Base-by-base conservation (phyloP, 352 stramenopile genomes). In the Pythium utonaiense region DNA sequence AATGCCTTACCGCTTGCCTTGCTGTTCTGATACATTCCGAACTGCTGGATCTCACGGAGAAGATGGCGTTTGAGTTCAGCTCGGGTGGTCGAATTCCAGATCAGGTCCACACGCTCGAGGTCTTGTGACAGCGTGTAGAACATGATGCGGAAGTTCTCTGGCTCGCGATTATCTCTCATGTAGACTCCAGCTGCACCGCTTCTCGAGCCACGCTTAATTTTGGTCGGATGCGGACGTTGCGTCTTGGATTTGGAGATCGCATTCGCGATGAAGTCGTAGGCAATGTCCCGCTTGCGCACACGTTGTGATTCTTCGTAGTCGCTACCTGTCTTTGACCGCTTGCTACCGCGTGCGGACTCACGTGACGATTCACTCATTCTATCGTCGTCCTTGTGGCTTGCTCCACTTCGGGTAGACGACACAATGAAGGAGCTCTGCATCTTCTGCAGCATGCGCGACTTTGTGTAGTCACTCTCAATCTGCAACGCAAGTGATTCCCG, bases 61-160 rank as follows among this genome's bases (percentile, higher is more conserved):
- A 99, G 70, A 25, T 87, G 80, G 44, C 69, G 78, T 9, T 88
- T 85, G 41, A 99, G 77, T 60, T 98, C 94, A 8, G 83, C 75
- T 22, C 95, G 74, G 1, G 93, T 98, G 53, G 82, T 67, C 25
- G 87, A 73, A 62, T 94, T 98, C 96, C 96, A 99, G 58, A 98
- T 94, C 49, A 98, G 70, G 60, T 98, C 91, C 7, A 97, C 80
- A 3, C 85, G 70, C 47, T 93, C 75, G 64, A 98, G 93, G 53
- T 98, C 91, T 55, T 95, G 67, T n/a, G 75, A 84, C 5, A 98
- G 75, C 62, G 97, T 91, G 70, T 97, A 89, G 69, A 99, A 99
- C 30, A 99, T 77, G 8, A 98, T 73, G n/a, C 84, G 75, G 60
- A 98, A 98, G 67, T 98, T 98, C 55, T 98, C 93, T 21, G 75